These are phyloP conservation scores for Aureobasidium vineae DNA, from an alignment of 2,329 filamentous ascomycete genomes.

Conservation along the genomic window DNA sequence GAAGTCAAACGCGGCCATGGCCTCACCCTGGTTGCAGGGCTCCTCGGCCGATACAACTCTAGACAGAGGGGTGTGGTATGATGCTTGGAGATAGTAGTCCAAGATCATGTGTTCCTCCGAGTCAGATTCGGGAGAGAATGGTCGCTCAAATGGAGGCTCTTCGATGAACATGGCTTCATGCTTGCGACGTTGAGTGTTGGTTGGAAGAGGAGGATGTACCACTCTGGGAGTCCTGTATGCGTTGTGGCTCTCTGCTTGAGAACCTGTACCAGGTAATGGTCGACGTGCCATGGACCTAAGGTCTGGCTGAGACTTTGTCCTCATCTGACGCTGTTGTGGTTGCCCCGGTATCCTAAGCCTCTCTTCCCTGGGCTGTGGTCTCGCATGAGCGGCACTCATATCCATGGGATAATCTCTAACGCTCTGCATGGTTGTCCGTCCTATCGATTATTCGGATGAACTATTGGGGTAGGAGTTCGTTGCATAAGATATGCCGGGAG, in stretches of 20 bases:
- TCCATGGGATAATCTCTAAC: constrained; percentile 10
- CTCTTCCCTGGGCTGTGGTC: constrained; percentile 20
- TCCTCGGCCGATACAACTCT: constrained; percentile 9
- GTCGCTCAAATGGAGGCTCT: constrained; percentile 20
- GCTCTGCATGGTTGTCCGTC: constrained; percentile 21
- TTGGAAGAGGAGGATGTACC: not conserved
- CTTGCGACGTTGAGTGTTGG: constrained; percentile 5
- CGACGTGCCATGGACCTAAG: constrained; percentile 8
- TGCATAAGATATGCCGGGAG: constrained; percentile 25
- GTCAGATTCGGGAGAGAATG: constrained; percentile 18
- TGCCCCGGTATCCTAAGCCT: constrained; percentile 23
- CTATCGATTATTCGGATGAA: constrained; percentile 25
- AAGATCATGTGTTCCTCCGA: constrained; percentile 22
- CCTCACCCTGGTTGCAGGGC: not conserved
- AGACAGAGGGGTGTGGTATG: not conserved
- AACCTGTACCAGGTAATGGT: not conserved
- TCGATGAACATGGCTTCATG: constrained; percentile 17
- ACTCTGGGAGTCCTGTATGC: constrained; percentile 12
- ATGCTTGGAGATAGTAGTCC: constrained; percentile 22
- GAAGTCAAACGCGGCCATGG: constrained; percentile 19
- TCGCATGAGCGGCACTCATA: constrained; percentile 9
- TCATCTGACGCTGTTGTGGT: constrained; percentile 19
- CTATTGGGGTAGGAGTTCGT: constrained; percentile 19
- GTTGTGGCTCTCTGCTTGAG: not conserved
- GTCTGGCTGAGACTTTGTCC: constrained; percentile 18